Evolutionary conservation across 2,329 filamentous ascomycete species (phyloP).

Genomic region (Arthrocladium fulminans): DNA sequence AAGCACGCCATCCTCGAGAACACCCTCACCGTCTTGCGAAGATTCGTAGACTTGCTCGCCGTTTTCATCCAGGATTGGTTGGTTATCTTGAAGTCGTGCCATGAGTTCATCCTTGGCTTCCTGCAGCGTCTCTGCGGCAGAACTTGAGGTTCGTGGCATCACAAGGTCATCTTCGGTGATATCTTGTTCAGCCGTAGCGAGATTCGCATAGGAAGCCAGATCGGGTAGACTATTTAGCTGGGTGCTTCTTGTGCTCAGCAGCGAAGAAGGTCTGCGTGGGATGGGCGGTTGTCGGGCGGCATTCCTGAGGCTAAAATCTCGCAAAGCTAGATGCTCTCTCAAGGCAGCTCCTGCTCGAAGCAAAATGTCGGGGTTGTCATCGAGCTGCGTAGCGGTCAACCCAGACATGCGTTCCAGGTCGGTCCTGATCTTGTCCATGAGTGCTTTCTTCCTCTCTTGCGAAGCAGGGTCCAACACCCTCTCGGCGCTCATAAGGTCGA

Average conservation of each 20-base stretch:
- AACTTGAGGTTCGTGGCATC: conserved; percentile 40
- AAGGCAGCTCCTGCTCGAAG: conserved; percentile 27
- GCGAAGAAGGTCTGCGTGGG: conserved; percentile 25
- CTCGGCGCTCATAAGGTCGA: conserved; percentile 23
- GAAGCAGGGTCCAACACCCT: conserved; percentile 16
- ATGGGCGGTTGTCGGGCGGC: conserved; percentile 31
- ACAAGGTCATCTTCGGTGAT: conserved; percentile 38
- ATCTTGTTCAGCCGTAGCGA: conserved; percentile 30
- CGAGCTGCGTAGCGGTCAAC: conserved; percentile 21
- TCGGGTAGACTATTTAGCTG: conserved; percentile 37
- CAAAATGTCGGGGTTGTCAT: conserved; percentile 23
- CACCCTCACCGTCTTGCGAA: conserved; percentile 37
- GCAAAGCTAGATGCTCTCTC: conserved; percentile 16
- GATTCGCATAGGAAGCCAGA: conserved; percentile 32
- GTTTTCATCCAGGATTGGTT: conserved; percentile 28
- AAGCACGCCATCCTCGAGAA: conserved; percentile 35
- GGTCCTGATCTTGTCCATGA: conserved; percentile 41
- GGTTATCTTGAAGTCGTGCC: conserved; percentile 40
- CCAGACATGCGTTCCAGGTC: conserved; percentile 38
- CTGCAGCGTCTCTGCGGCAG: conserved; percentile 42
- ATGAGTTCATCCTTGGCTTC: conserved; percentile 44
- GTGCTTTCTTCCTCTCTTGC: conserved; percentile 38
- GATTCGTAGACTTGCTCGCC: conserved; percentile 32
- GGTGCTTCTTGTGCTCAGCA: conserved; percentile 22
- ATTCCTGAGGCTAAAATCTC: conserved; percentile 7